Percentiles rank a stretch among this genome's conserved stretches.
phyloP scores from a whole-genome alignment of 2,329 filamentous ascomycete genomes.

The Chrysoporthe puriensis region DNA sequence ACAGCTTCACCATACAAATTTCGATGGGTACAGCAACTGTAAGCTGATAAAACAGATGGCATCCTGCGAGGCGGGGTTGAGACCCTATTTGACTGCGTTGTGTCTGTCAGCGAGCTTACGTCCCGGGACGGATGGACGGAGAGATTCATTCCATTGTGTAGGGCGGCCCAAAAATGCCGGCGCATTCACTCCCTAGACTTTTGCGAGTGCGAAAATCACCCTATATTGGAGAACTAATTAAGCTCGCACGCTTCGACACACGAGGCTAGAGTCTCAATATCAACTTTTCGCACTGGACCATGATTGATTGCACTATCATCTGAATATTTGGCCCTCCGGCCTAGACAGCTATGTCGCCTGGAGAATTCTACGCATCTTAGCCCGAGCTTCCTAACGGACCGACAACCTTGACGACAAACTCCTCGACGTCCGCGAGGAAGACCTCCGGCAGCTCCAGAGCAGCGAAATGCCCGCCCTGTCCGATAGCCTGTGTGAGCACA shows the following conservation, averaged over 20 bases:
- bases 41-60: neutral
- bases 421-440: constrained; percentile 49
- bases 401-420: constrained; percentile 37
- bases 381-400: neutral
- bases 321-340: neutral
- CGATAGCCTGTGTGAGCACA: neutral
- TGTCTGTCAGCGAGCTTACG: neutral
- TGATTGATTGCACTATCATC: neutral
- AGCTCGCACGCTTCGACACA: neutral
- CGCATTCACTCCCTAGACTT: neutral
- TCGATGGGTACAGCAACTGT: neutral
- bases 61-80: neutral
- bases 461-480: constrained; percentile 57
- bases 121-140: neutral
- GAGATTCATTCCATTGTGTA: neutral
- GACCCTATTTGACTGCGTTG: neutral
- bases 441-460: constrained; percentile 46
- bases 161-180: neutral
- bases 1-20: neutral
- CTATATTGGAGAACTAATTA: neutral
- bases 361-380: neutral
- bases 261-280: neutral
- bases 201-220: neutral
- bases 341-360: neutral
- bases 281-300: neutral